Evolutionary conservation across 2,329 filamentous ascomycete species (phyloP).

Genomic region (Sclerotinia trifoliorum): DNA sequence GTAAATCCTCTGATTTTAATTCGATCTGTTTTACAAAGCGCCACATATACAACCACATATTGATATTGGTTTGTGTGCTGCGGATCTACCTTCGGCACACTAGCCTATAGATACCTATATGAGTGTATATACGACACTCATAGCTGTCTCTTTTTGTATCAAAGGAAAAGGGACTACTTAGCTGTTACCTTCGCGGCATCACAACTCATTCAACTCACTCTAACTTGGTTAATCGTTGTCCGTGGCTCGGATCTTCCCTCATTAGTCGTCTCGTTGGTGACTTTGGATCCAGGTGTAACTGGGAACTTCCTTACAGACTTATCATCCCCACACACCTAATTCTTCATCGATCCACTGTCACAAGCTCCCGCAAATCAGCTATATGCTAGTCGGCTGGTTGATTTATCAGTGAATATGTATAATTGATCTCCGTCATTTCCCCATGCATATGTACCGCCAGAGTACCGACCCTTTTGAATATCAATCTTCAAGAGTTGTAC

Average conservation of each 20-base stretch:
- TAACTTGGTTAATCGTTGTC: not conserved
- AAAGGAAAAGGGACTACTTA: not conserved
- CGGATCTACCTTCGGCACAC: conserved; percentile 4
- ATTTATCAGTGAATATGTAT: conserved; percentile 17
- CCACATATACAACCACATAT: conserved; percentile 4
- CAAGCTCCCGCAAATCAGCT: conserved; percentile 2
- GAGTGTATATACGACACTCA: not conserved
- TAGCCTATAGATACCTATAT: not conserved
- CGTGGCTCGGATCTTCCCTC: conserved; percentile 12
- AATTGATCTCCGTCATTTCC: conserved; percentile 17
- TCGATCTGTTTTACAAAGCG: conserved; percentile 8
- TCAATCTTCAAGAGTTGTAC: conserved; percentile 8
- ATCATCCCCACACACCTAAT: conserved; percentile 20
- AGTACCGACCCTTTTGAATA: conserved; percentile 1
- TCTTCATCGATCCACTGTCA: conserved; percentile 18
- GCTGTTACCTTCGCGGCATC: not conserved
- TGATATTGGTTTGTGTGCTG: conserved; percentile 2
- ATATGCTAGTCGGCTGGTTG: conserved; percentile 19
- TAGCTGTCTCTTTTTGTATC: not conserved
- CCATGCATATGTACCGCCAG: conserved; percentile 18
- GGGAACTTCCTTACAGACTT: conserved; percentile 12
- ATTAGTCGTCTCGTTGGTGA: conserved; percentile 2
- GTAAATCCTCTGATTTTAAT: not conserved
- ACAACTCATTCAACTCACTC: not conserved
- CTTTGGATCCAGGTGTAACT: not conserved